phyloP scores from a whole-genome alignment of 805 yeast genomes.

The Candida koratica region DNA sequence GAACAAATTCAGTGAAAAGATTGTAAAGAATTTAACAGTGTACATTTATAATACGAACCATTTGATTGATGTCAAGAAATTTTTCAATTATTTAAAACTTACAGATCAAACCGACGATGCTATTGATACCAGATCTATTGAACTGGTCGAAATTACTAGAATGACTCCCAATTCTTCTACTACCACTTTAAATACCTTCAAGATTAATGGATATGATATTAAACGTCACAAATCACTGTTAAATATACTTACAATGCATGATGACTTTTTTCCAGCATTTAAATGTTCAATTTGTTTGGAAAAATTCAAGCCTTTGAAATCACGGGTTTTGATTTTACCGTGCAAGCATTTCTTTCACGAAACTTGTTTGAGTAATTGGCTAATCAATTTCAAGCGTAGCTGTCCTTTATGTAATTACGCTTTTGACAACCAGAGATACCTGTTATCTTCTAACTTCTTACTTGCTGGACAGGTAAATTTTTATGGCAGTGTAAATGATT shows the following conservation, averaged over 20 bases:
- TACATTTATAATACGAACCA: slow-evolving; percentile 35
- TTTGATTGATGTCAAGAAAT: slow-evolving; percentile 24
- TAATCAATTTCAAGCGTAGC: slow-evolving; percentile 46
- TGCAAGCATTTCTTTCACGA: slow-evolving; percentile 62
- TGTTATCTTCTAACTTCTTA: slow-evolving; percentile 7
- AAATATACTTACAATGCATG: slow-evolving; percentile 25
- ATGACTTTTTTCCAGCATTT: slow-evolving; percentile 39
- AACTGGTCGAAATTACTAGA: slow-evolving; percentile 1
- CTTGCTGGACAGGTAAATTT: slow-evolving; percentile 17
- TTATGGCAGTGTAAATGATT: slow-evolving; percentile 24
- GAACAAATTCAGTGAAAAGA: slow-evolving; percentile 25
- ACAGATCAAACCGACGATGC: slow-evolving; percentile 26
- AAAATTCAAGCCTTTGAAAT: slow-evolving; percentile 43
- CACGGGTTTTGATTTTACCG: slow-evolving; percentile 49
- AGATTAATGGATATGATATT: slow-evolving; percentile 41
- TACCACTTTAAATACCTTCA: slow-evolving; percentile 23
- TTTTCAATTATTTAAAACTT: slow-evolving; percentile 27
- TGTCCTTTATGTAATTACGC: slow-evolving; percentile 56
- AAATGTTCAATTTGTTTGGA: slow-evolving; percentile 63
- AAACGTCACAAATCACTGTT: slow-evolving; percentile 17
- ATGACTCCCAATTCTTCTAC: slow-evolving; percentile 9
- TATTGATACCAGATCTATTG: slow-evolving; percentile 2
- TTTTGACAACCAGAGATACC: slow-evolving; percentile 12
- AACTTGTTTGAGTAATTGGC: slow-evolving; percentile 57
- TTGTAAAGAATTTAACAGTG: slow-evolving; percentile 36